Conservation (phyloP, 768 basidiomycete species). For the Suillus subalutaceus region DNA sequence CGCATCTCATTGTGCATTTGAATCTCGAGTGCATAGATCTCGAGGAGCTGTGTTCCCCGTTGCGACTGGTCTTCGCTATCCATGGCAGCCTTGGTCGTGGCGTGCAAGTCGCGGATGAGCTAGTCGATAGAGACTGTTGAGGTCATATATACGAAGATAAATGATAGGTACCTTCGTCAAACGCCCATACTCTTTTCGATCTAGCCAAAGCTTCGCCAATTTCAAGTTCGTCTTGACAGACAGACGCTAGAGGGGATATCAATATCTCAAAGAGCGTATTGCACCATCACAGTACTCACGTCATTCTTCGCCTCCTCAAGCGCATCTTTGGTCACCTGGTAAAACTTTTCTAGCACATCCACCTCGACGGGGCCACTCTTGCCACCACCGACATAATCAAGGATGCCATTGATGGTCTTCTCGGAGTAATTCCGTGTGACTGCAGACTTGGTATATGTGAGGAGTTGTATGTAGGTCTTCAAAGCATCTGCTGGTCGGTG, state of each 20-base stretch:
- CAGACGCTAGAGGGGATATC: conserved; percentile 59
- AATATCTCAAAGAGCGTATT: background rate
- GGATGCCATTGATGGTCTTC: conserved; percentile 97
- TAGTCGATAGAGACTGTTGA: conserved; percentile 30
- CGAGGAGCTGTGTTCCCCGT: conserved; percentile 90
- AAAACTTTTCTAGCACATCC: conserved; percentile 91
- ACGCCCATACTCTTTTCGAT: conserved; percentile 87
- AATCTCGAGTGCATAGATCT: conserved; percentile 98
- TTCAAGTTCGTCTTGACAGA: conserved; percentile 97
- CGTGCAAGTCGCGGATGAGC: conserved; percentile 80
- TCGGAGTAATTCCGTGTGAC: conserved; percentile 97
- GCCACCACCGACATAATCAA: conserved; percentile 95
- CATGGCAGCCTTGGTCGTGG: conserved; percentile 57
- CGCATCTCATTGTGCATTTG: conserved; percentile 99
- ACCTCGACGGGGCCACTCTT: conserved; percentile 80
- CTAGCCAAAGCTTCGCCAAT: conserved; percentile 96
- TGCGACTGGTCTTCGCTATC: conserved; percentile 87
- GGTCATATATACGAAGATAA: background rate
- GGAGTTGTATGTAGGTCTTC: conserved; percentile 79
- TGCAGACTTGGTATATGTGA: conserved; percentile 94
- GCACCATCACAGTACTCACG: conserved; percentile 43
- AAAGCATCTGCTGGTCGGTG: conserved; percentile 84
- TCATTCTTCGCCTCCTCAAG: conserved; percentile 96
- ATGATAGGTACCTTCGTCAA: conserved; percentile 66
- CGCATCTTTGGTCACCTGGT: conserved; percentile 89